Evolutionary conservation across 768 basidiomycete genomes (phyloP), one percentile per base, ranked within the genome.

Genomic region (Panaeolus papilionaceus): DNA sequence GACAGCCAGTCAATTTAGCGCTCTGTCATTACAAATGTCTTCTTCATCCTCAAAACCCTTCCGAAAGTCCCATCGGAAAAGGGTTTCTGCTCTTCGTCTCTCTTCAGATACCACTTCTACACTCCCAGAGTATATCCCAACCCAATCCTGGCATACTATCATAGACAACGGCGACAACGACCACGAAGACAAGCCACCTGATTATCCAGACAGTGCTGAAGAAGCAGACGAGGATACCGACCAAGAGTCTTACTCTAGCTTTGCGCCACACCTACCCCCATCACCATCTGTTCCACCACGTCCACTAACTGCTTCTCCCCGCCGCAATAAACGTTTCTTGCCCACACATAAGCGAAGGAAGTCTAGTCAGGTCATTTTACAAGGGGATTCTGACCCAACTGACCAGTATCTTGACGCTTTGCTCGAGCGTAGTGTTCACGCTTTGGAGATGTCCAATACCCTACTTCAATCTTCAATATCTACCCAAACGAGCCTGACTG

Each of bases 391-490:
- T 38, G 67, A 65, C 38, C 62, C 77, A 23, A 75, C 80, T 62
- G 89, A 91, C 75, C 85, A 86, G 12, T 88, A 85, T 71, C 84
- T 94, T 33, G 94, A 95, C 77, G 85, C 89, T n/a, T 81, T 95
- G 16, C 84, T 95, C 1, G 92, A 88, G 67, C 88, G 93, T 69
- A 93, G 92, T 70, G 92, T 95, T 14, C 89, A 93, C 77, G 93
- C 93, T 0, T 82, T 95, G 9, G 94, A 95, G 75, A 89, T 94
- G 83, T 95, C 93, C 4, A 95, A 95, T 67, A 85, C 88, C 2
- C 81, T 95, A 11, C 81, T 95, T 10, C 89, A 92, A 74, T 89
- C 88, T 12, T 91, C 91, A 23, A 89, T 94, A 71, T 86, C 89
- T 45, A 89, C 93, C 0, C 89, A 91, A 69, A 83, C 88, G 12